phyloP scores from a whole-genome alignment of 2,329 filamentous ascomycete genomes.

The Stagonosporopsis vannaccii region DNA sequence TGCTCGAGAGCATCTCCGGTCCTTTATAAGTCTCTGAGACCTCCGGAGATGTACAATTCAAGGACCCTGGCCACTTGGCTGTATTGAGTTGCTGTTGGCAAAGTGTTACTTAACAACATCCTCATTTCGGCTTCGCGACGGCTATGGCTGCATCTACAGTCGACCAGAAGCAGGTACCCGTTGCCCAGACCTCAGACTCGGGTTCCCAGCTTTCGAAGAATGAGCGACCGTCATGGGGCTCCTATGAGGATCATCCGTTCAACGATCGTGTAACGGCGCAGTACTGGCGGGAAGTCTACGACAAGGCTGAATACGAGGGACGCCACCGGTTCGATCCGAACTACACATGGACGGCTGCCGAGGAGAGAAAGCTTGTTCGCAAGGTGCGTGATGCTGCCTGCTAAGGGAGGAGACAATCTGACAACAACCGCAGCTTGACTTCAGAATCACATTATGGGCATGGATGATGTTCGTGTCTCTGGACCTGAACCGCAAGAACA shows the following conservation, averaged over 20 bases:
- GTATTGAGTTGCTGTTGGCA: conserved; percentile 8
- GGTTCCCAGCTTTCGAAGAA: conserved; percentile 17
- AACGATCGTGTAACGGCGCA: conserved; percentile 32
- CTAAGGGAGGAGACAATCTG: not conserved
- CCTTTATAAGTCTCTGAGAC: conserved; percentile 23
- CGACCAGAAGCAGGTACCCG: conserved; percentile 27
- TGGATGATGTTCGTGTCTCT: conserved; percentile 61
- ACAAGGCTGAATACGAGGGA: conserved; percentile 44
- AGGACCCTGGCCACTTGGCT: conserved; percentile 14
- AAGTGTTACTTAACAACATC: conserved; percentile 17
- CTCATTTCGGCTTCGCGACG: conserved; percentile 2
- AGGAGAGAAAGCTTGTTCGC: conserved; percentile 56
- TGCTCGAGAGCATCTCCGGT: conserved; percentile 12
- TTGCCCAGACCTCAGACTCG: conserved; percentile 23
- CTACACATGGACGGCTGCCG: conserved; percentile 55
- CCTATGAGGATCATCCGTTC: conserved; percentile 32
- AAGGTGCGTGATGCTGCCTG: conserved; percentile 45
- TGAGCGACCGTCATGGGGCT: conserved; percentile 19
- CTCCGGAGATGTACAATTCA: conserved; percentile 15
- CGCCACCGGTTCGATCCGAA: conserved; percentile 59
- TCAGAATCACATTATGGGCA: conserved; percentile 38
- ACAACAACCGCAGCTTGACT: conserved; percentile 31
- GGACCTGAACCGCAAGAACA: conserved; percentile 58
- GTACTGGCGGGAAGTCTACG: conserved; percentile 37
- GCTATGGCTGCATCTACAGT: conserved; percentile 22